Evolutionary conservation across 257 asterid species (phyloP), one percentile per base, ranked within the genome.

Genomic region (Vinca minor): DNA sequence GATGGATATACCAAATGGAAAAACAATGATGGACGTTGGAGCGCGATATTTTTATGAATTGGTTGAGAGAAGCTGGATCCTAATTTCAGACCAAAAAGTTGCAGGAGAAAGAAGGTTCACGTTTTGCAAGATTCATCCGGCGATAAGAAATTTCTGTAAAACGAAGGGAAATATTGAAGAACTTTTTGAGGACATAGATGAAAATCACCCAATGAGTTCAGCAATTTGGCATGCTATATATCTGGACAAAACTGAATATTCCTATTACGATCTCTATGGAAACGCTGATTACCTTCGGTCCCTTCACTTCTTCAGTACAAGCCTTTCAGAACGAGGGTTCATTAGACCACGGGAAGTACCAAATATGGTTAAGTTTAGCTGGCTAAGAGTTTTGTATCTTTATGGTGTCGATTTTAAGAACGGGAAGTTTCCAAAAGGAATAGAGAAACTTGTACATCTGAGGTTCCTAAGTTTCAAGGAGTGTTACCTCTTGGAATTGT

Each of bases 141-240:
- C 41, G 32, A 68, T 70, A 44, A 35, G 70, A 1, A 44, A 61
- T 1, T 29, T 72, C 8, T 81, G 83, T 62, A 5, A 42, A 14
- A 0, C 0, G 1, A 46, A 72, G 31, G 83, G 56, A 14, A 1
- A 50, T 8, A 62, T 66, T 1, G 68, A 71, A 10, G 58, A 31
- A 9, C 65, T 72, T 20, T 13, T 44, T 0, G 55, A 66, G 35
- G 17, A 57, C 11, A 14, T 59, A 10, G 71, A 65, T 38, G 31
- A 31, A n/a, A 9, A 35, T 35, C 39, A 35, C 8, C 11, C 0
- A 11, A 13, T 8, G 17, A 52, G 6, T 28, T 49, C 52, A 2
- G n/a, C 64, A 5, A 49, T 36, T 34, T 45, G 76, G 42, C 20
- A 66, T 9, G 76, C 69, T 10, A 5, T 75, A 23, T 48, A 71